These are phyloP conservation scores for Blastomyces parvus DNA, from an alignment of 2,329 filamentous ascomycete genomes.

Conservation along the genomic window DNA sequence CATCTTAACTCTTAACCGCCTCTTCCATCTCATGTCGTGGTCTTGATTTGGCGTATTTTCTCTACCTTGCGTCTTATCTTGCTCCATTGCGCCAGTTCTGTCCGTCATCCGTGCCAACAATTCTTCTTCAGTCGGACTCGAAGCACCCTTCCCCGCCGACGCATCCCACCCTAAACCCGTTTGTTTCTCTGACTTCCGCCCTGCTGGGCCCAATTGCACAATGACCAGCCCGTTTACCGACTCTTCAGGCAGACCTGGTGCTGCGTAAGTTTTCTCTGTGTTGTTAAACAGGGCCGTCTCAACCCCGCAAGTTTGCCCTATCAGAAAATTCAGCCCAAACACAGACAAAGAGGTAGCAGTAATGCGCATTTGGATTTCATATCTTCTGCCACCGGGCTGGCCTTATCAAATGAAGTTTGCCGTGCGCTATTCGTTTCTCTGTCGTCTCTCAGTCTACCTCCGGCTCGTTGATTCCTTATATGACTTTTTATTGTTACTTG, in stretches of 20 bases:
- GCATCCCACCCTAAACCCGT: not conserved
- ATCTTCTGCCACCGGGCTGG: not conserved
- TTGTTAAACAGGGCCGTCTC: not conserved
- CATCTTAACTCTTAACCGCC: not conserved
- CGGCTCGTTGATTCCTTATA: not conserved
- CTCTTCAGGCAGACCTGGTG: slow-evolving; percentile 40
- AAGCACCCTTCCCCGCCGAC: not conserved
- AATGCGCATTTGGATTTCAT: not conserved
- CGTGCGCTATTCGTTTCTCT: not conserved
- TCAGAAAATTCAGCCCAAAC: not conserved
- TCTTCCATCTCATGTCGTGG: not conserved
- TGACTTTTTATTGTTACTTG: not conserved
- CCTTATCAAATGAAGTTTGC: not conserved
- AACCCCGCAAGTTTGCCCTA: too few relatives aligned
- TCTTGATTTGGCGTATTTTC: not conserved
- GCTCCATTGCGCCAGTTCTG: not conserved
- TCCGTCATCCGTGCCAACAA: not conserved
- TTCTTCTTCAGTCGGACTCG: not conserved
- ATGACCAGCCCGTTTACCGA: slow-evolving; percentile 47
- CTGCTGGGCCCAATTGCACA: slow-evolving; percentile 15
- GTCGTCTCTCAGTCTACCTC: not conserved
- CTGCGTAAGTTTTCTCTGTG: slow-evolving; percentile 40
- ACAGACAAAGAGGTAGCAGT: not conserved
- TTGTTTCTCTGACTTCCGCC: not conserved
- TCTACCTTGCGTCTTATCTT: not conserved